Conservation (phyloP, 2,329 filamentous ascomycete genomes). For the Pseudogymnoascus sp. region DNA sequence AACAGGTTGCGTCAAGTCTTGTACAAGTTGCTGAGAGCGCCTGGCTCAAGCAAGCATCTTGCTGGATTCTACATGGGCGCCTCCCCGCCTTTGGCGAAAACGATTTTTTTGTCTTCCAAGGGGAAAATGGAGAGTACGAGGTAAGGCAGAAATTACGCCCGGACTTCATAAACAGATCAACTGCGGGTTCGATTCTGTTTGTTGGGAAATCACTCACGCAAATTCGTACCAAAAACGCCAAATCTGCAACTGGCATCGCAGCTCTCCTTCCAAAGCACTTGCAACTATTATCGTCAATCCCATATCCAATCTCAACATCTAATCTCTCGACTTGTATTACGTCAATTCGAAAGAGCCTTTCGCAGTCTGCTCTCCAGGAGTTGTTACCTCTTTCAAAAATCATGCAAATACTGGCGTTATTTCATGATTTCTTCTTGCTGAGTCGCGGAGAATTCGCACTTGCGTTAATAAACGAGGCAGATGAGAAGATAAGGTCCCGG, state of each 20-base stretch:
- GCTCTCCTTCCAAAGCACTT: slow-evolving; percentile 60
- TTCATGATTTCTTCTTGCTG: slow-evolving; percentile 81
- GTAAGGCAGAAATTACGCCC: slow-evolving; percentile 58
- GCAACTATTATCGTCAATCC: slow-evolving; percentile 56
- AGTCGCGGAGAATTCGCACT: slow-evolving; percentile 87
- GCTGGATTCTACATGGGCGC: slow-evolving; percentile 84
- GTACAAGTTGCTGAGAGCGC: slow-evolving; percentile 74
- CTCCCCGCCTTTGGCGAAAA: slow-evolving; percentile 65
- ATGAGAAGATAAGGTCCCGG: slow-evolving; percentile 66
- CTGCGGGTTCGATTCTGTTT: slow-evolving; percentile 78
- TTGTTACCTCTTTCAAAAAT: slow-evolving; percentile 72
- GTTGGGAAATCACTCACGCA: slow-evolving; percentile 85
- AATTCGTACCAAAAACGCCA: slow-evolving; percentile 50
- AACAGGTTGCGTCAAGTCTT: slow-evolving; percentile 63
- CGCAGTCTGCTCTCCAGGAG: slow-evolving; percentile 73
- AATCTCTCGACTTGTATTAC: slow-evolving; percentile 64
- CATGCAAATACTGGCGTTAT: slow-evolving; percentile 63
- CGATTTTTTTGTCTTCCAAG: slow-evolving; percentile 74
- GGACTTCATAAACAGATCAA: slow-evolving; percentile 64
- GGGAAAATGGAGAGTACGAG: slow-evolving; percentile 44
- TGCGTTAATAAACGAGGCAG: slow-evolving; percentile 75
- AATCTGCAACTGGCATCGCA: slow-evolving; percentile 20
- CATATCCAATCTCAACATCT: slow-evolving; percentile 64
- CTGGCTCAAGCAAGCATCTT: slow-evolving; percentile 84
- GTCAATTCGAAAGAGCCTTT: slow-evolving; percentile 71